Conservation (phyloP, 345 rosid species). For the Pelargonium nanum region DNA sequence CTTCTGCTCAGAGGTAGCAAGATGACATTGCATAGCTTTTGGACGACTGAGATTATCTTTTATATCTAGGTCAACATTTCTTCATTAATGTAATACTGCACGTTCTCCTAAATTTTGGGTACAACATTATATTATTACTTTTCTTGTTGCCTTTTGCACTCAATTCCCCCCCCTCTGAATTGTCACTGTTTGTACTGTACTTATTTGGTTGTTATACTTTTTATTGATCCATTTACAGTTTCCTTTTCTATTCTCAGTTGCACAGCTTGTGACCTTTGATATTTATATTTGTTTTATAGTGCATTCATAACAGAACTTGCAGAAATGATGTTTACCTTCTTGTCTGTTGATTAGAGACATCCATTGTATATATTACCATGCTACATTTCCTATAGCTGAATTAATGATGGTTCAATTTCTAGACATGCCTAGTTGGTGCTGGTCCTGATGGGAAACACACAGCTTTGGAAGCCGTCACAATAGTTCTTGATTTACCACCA, state of each 20-base stretch:
- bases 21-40: neutral
- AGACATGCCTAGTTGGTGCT: constrained; percentile 99
- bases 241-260: neutral
- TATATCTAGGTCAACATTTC: no score
- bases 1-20: neutral
- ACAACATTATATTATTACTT: neutral
- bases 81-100: neutral
- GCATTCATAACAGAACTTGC: neutral
- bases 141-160: neutral
- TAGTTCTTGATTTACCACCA: constrained; percentile 96
- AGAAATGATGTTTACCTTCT: neutral
- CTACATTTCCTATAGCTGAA: neutral
- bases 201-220: neutral
- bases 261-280: neutral
- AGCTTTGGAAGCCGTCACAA: constrained; percentile 95
- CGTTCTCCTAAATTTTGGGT: neutral
- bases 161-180: neutral
- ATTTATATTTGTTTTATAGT: no score
- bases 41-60: neutral
- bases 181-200: neutral
- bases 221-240: neutral
- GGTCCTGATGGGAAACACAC: constrained; percentile 98
- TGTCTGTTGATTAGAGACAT: neutral
- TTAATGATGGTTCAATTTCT: constrained; percentile 11
- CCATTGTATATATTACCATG: neutral